Percentiles rank a stretch among this genome's conserved stretches.
phyloP scores from a whole-genome alignment of 768 basidiomycete genomes.

The Lanmaoa pseudosensibilis region DNA sequence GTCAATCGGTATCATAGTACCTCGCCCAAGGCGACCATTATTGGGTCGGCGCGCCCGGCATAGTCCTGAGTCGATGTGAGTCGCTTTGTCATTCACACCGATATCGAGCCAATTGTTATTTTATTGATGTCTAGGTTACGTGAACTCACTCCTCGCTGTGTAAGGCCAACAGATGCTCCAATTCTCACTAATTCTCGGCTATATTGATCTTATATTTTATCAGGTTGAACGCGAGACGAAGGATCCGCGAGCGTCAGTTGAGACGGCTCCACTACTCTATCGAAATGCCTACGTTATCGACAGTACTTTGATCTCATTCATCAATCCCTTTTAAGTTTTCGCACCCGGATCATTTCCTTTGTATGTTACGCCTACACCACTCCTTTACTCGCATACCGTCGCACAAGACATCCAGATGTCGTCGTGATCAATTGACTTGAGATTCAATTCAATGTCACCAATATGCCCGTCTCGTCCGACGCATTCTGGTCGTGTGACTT shows the following conservation, averaged over 20 bases:
- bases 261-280: neutral
- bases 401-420: too few relatives aligned
- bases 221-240: constrained; percentile 10
- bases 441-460: too few relatives aligned
- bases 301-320: neutral
- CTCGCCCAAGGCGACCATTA: constrained; percentile 4
- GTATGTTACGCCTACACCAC: too few relatives aligned
- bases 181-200: neutral
- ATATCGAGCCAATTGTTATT: neutral
- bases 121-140: constrained; percentile 3
- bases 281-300: constrained; percentile 7
- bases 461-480: too few relatives aligned
- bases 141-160: constrained; percentile 16
- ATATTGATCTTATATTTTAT: neutral
- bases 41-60: constrained; percentile 10
- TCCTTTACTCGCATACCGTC: too few relatives aligned
- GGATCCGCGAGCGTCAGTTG: constrained; percentile 12
- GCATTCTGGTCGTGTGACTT: too few relatives aligned
- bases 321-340: too few relatives aligned
- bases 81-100: neutral
- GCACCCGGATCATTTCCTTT: too few relatives aligned
- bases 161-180: neutral
- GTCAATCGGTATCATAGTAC: constrained; percentile 1
- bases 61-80: constrained; percentile 13
- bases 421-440: too few relatives aligned